Evolutionary conservation across 2,329 filamentous ascomycete species (phyloP).

Genomic region (Chlorencoelia australis): DNA sequence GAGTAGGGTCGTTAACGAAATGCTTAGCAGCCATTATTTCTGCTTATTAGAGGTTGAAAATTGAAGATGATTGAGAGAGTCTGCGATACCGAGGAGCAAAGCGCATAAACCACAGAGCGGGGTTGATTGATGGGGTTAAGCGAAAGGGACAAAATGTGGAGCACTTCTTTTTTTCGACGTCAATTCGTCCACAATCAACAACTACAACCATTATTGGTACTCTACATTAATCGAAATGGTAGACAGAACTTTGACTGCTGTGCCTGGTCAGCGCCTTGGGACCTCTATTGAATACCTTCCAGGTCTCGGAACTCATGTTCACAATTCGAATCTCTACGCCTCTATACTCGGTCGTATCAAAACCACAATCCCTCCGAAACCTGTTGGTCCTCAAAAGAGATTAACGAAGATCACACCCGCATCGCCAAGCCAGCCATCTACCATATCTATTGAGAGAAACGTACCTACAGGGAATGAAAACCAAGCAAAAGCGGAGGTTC

Average conservation of each 20-base stretch:
- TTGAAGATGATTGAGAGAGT: not conserved
- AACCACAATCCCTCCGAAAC: conserved; percentile 34
- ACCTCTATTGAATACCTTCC: conserved; percentile 54
- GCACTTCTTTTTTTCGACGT: not conserved
- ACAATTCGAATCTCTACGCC: conserved; percentile 64
- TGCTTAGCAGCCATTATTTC: conserved; percentile 56
- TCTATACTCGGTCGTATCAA: conserved; percentile 69
- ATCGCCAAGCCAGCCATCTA: conserved; percentile 35
- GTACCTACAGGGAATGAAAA: conserved; percentile 10
- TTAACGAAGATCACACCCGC: conserved; percentile 46
- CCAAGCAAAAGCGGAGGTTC: conserved; percentile 50
- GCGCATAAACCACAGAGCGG: too few species aligned
- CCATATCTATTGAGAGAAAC: conserved; percentile 41
- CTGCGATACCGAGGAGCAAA: not conserved
- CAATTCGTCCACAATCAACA: not conserved
- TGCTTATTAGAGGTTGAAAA: not conserved
- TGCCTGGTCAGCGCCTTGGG: conserved; percentile 77
- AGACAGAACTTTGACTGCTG: conserved; percentile 38
- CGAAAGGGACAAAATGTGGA: not conserved
- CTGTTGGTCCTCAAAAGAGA: conserved; percentile 42
- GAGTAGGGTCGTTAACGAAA: conserved; percentile 76
- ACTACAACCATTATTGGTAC: not conserved
- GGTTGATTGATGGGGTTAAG: not conserved
- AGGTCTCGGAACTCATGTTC: conserved; percentile 76
- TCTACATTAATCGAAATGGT: conserved; percentile 15